Conservation (phyloP, 2,329 filamentous ascomycete species). For the Fusarium anguioides region DNA sequence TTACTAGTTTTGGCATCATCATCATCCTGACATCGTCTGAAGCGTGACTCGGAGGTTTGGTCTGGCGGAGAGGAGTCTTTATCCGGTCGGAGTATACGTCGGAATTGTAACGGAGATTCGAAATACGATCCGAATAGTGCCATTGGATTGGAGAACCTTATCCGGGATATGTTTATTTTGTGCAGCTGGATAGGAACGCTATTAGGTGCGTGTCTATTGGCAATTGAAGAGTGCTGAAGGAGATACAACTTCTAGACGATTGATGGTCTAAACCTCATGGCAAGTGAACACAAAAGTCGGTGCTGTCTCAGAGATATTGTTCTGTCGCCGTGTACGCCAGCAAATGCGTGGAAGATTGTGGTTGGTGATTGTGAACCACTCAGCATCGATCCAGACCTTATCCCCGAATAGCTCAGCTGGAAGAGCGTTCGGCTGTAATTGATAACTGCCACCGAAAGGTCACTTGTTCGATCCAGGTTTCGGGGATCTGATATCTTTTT, state of each 20-base stretch:
- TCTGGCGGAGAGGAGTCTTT: background rate
- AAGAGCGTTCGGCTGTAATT: slow-evolving; percentile 40
- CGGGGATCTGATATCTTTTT: slow-evolving; percentile 15
- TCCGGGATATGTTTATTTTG: background rate
- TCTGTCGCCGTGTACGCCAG: too few relatives aligned
- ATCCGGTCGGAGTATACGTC: background rate
- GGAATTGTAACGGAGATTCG: slow-evolving; percentile 5
- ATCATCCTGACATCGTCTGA: slow-evolving; percentile 10
- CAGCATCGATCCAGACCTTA: background rate
- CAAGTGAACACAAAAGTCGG: too few relatives aligned
- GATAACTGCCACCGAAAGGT: slow-evolving; percentile 34
- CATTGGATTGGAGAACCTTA: background rate
- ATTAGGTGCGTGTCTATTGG: too few relatives aligned
- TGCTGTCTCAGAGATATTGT: too few relatives aligned
- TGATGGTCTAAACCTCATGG: too few relatives aligned
- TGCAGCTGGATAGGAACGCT: background rate
- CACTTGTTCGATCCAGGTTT: slow-evolving; percentile 42
- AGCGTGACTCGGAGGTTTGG: background rate
- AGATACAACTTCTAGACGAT: too few relatives aligned
- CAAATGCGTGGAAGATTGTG: background rate
- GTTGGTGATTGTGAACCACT: rapidly evolving
- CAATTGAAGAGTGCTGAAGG: too few relatives aligned
- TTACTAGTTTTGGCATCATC: slow-evolving; percentile 15
- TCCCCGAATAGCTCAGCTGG: slow-evolving; percentile 41
- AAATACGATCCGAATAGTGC: background rate